Evolutionary conservation across 2,329 filamentous ascomycete species (phyloP), one percentile per base, ranked within the genome.

Genomic region (Trichophyton verrucosum): DNA sequence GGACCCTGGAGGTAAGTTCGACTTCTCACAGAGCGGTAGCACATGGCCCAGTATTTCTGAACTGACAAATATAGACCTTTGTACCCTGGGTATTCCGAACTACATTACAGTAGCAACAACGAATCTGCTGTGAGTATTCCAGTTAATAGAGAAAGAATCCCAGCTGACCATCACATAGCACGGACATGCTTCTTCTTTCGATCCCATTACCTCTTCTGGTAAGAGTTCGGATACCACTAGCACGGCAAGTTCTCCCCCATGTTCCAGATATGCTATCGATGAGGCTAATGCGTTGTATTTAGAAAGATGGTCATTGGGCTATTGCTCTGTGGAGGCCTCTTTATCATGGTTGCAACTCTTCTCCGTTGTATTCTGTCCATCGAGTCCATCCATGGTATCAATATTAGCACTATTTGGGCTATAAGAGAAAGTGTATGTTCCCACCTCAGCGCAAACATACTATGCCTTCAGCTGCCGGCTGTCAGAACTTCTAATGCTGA

Each of bases 281-380:
- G 22, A 22, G 5, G 17, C 57, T 59, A 33, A 59, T 44, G 17
- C n/a, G 3, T 38, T 22, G 9, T 22, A 51, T 42, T 51, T 49
- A 68, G 67, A 3, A 77, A 78, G 65, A 17, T 77, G 2, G 65
- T 74, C 15, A 72, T 76, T 49, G 70, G 71, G 1, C 33, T 75
- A 3, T 67, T 76, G 0, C 73, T 78, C 9, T 78, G 73, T 58
- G 74, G 75, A 2, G 75, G 76, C 2, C 44, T 78, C n/a, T 78
- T 78, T 62, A 72, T 77, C 60, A 76, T 78, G 62, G 64, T 73
- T 6, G 75, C 75, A 22, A 72, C 75, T 1, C 63, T 78, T 0
- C 67, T 78, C 40, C 75, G 76, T n/a, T 77, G 74, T 60, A 62
- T 76, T 40, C 63, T 75, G 3, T 75, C 72, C 11, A 67, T 78